Base-by-base conservation (phyloP, 768 basidiomycete species). In the Phlebiopsis flavidoalba region DNA sequence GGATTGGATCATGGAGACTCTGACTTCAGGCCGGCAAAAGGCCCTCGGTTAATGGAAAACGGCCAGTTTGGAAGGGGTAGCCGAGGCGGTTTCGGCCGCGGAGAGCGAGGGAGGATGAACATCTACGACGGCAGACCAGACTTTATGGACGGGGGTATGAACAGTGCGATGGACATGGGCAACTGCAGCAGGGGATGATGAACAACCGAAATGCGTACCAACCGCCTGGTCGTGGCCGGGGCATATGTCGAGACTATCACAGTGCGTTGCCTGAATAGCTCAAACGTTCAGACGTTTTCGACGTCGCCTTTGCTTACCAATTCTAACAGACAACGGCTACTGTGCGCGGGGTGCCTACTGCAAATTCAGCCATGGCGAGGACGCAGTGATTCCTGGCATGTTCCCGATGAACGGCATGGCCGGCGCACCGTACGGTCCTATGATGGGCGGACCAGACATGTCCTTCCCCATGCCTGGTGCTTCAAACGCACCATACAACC, bases 361-460 rank as follows among this genome's bases (percentile, higher is more conserved):
- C 80, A 94, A 93, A 70, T 98, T 85, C 74, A 93, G 91, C 62
- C 95, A 98, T 67, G 93, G 91, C 40, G 91, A 93, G 1, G 92
- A 95, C 69, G 90, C 92, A 33, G 85, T 91, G 53, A 77, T 91
- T 8, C 91, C 89, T 0, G 83, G 81, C 0, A 70, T 92, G 33
- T 89, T 86, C 66, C 78, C 83, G 31, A 78, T 85, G 77, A 77
- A 77, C 36, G 75, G 76, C 8, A 74, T 75, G 60, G 66, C 79
- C 48, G 70, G 72, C 40, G 81, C 75, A 67, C 86, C 88, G 3
- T 89, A 89, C 69, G 77, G 88, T 72, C 83, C 87, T 57, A 86
- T 93, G 81, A 88, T 90, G 69, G 73, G 83, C 5, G 71, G 81
- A 35, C 73, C 72, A 21, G 75, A 72, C 15, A 77, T 86, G 71